Conservation (phyloP, 495 filamentous ascomycete genomes). For the Stereocaulon alpinum region DNA sequence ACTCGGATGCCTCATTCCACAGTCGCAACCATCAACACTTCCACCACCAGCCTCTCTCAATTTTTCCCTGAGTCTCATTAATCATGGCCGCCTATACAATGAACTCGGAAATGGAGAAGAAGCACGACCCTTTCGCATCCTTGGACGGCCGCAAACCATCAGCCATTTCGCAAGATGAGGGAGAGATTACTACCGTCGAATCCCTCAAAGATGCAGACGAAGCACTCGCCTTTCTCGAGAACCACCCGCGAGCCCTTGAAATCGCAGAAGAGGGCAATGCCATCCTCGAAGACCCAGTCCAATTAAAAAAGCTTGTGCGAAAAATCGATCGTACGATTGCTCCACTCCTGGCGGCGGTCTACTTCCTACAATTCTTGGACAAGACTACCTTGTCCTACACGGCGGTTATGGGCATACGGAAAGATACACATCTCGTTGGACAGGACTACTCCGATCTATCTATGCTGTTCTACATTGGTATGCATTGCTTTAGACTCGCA, state of each 20-base stretch:
- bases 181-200: slow-evolving; percentile 6
- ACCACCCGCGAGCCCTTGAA: slow-evolving; percentile 21
- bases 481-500: not conserved
- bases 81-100: not conserved
- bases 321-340: slow-evolving; percentile 39
- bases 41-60: not conserved
- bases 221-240: slow-evolving; percentile 25
- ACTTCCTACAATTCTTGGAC: slow-evolving; percentile 65
- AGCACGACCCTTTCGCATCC: slow-evolving; percentile 22
- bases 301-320: slow-evolving; percentile 24
- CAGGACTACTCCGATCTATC: slow-evolving; percentile 31
- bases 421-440: slow-evolving; percentile 43
- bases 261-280: slow-evolving; percentile 24
- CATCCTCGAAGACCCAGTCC: slow-evolving; percentile 24
- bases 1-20: not conserved
- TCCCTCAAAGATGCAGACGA: slow-evolving; percentile 26
- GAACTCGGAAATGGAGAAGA: slow-evolving; percentile 5
- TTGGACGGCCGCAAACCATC: slow-evolving; percentile 25
- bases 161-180: not conserved
- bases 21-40: not conserved
- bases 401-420: slow-evolving; percentile 56
- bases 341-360: slow-evolving; percentile 44
- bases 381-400: slow-evolving; percentile 62
- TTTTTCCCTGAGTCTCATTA: not conserved
- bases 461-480: slow-evolving; percentile 26